These are phyloP conservation scores for Candida pseudofarinosa DNA, from an alignment of 805 yeast genomes.

Conservation along the genomic window DNA sequence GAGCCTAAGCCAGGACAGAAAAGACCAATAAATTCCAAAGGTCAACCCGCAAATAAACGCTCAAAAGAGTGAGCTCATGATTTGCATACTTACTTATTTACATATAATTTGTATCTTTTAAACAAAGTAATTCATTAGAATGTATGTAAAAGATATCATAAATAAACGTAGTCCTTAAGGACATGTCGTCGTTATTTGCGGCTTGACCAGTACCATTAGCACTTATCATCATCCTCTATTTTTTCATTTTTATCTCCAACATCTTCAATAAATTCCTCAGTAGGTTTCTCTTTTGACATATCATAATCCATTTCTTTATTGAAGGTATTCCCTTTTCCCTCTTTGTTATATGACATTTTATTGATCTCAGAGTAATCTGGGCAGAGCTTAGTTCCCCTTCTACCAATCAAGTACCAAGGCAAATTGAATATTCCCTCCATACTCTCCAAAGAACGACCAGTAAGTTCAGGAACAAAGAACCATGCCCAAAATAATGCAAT, in stretches of 20 bases:
- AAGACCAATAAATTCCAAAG: conserved; percentile 11
- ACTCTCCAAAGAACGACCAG: conserved; percentile 48
- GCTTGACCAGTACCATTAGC: no score
- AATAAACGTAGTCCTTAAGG: no score
- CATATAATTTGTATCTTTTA: not conserved
- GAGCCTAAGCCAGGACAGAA: conserved; percentile 9
- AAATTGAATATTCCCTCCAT: conserved; percentile 50
- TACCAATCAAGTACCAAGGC: conserved; percentile 58
- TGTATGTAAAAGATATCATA: not conserved
- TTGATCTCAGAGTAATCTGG: conserved; percentile 47
- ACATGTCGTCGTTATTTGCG: no score
- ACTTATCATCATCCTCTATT: conserved; percentile 1
- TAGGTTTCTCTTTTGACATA: conserved; percentile 5
- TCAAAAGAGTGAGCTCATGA: conserved; percentile 12
- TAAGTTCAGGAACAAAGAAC: conserved; percentile 48
- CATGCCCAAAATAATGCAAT: conserved; percentile 44
- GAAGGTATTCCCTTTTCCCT: conserved; percentile 11
- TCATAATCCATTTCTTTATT: conserved; percentile 9
- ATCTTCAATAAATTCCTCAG: conserved; percentile 10
- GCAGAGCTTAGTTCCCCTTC: conserved; percentile 48
- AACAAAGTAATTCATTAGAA: not conserved
- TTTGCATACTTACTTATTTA: not conserved
- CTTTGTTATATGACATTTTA: conserved; percentile 20
- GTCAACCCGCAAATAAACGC: conserved; percentile 12
- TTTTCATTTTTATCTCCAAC: not conserved